Evolutionary conservation across 768 basidiomycete genomes (phyloP), one percentile per base, ranked within the genome.

Genomic region (Cytidiella melzeri): DNA sequence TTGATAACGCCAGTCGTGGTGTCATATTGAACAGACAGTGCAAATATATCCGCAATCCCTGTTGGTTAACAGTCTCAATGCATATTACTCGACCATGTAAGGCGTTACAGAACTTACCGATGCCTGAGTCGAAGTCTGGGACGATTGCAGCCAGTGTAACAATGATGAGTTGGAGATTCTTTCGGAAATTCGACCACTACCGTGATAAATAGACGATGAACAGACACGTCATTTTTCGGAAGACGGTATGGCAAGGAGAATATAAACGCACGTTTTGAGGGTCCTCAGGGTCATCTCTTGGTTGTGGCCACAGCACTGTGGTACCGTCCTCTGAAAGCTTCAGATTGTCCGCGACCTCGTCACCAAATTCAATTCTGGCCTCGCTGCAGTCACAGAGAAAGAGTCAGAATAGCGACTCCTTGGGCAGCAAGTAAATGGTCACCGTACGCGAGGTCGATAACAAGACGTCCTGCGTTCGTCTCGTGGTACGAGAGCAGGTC

Each of bases 271-370:
- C 77, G 55, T 82, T 83, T 64, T 83, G 81, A 15, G 83, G 83
- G 56, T 85, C 82, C n/a, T 74, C 66, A 0, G 74, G 73, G 41
- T 78, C 72, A 55, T 83, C 77, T 1, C 75, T 73, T 1, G 84
- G 83, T 56, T 85, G 84, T 18, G 84, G 84, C 80, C 83, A 85
- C 0, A 87, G 71, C 9, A 85, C 74, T 43, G 72, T 79, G 15
- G 68, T 74, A 0, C 83, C 81, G 48, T 82, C 79, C 15, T 57
- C 51, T 3, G 77, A 73, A 5, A 82, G 67, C 69, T 85, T 85
- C 47, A 85, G 68, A 41, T 60, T 69, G 4, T 73, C 65, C 0
- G 82, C 80, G 34, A 81, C 60, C 3, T 65, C 66, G 21, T 76
- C 76, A 9, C 83, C 83, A 42, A 83, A 76, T 62, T 83, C 83